phyloP scores from a whole-genome alignment of 2,329 filamentous ascomycete genomes.

The Tolypocladium inflatum region DNA sequence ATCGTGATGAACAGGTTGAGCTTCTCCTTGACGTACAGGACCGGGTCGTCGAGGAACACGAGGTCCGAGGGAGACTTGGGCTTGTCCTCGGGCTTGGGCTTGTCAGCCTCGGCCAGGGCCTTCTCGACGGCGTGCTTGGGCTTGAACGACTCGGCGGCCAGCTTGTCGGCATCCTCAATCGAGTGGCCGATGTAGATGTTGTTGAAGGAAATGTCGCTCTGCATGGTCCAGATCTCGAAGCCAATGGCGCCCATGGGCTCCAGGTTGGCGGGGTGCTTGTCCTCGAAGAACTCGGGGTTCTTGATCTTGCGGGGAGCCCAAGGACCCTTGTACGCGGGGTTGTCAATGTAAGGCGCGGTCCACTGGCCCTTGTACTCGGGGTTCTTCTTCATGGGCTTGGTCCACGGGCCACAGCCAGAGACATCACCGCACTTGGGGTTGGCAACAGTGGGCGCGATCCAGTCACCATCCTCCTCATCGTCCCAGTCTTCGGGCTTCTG shows the following conservation, averaged over 20 bases:
- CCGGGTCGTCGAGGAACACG: constrained; percentile 84
- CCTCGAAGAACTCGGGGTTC: constrained; percentile 95
- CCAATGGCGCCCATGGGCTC: constrained; percentile 98
- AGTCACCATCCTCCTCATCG: constrained; percentile 98
- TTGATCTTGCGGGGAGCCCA: constrained; percentile 94
- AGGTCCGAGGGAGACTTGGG: constrained; percentile 66
- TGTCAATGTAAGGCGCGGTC: constrained; percentile 86
- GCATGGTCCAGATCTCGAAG: constrained; percentile 99
- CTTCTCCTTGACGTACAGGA: constrained; percentile 86
- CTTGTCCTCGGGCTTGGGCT: constrained; percentile 61
- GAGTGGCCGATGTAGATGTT: constrained; percentile 99
- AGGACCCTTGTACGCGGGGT: constrained; percentile 93
- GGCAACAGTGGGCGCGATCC: constrained; percentile 78
- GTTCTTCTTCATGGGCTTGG: constrained; percentile 87
- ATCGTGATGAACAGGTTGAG: constrained; percentile 82
- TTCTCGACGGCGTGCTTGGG: constrained; percentile 79
- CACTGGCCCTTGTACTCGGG: constrained; percentile 98
- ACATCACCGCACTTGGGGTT: constrained; percentile 94
- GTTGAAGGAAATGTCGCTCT: constrained; percentile 96
- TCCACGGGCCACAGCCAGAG: constrained; percentile 91
- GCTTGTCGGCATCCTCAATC: constrained; percentile 78
- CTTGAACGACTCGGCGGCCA: constrained; percentile 83
- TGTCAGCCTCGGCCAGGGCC: constrained; percentile 66
- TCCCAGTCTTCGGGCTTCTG: constrained; percentile 99
- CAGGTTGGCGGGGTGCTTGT: constrained; percentile 92